Conservation (phyloP, 78 protist genomes). For the Dictyostelium discoideum region DNA sequence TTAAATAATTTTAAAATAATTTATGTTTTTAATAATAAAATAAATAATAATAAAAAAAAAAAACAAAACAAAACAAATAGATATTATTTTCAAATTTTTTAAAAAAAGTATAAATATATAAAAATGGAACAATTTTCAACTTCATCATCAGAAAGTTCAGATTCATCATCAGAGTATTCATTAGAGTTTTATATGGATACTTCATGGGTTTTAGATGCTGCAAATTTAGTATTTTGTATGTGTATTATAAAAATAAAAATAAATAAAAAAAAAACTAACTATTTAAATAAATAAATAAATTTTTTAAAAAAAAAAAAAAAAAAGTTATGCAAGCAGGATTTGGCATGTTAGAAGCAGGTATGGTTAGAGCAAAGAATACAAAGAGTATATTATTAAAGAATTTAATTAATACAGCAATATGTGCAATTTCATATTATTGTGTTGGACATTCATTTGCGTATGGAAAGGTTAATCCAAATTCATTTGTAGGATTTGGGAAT, state of each 20-base stretch:
- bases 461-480: conserved; percentile 18
- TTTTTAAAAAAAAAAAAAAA: not conserved
- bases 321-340: conserved; percentile 77
- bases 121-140: conserved; percentile 6
- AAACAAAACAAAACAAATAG: too few species aligned
- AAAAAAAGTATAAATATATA: not conserved
- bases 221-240: conserved; percentile 75
- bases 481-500: conserved; percentile 55
- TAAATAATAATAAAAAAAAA: not conserved
- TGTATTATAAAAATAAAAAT: not conserved
- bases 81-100: too few species aligned
- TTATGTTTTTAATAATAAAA: too few species aligned
- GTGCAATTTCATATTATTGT: conserved; percentile 67
- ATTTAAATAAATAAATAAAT: not conserved
- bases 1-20: too few species aligned
- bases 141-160: not conserved
- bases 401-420: conserved; percentile 52
- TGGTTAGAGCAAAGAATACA: conserved; percentile 82
- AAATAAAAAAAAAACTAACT: not conserved
- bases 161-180: not conserved
- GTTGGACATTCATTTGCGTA: conserved; percentile 75
- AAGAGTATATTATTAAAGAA: conserved; percentile 62
- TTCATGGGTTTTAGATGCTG: conserved; percentile 55
- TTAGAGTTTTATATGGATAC: conserved; percentile 41
- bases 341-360: conserved; percentile 80